phyloP scores from a whole-genome alignment of 768 basidiomycete species.

The Coprinopsis cinerea region DNA sequence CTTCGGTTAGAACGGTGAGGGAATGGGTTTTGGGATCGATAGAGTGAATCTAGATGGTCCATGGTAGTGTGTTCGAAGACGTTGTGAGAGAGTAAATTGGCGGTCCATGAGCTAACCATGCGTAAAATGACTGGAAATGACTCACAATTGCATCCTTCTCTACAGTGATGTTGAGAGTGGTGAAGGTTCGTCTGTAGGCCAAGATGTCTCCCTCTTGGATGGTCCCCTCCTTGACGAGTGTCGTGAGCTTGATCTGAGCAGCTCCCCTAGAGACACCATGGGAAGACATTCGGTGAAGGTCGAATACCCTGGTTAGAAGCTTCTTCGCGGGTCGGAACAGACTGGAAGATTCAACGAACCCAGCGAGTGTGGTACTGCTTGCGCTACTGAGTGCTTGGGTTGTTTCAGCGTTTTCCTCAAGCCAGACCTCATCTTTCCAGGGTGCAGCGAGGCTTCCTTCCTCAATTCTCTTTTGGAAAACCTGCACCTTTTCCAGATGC shows the following conservation, averaged over 20 bases:
- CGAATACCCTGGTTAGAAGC: background rate
- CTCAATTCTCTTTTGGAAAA: constrained; percentile 38
- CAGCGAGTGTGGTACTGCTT: constrained; percentile 19
- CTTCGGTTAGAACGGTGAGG: constrained; percentile 38
- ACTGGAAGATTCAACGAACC: constrained; percentile 21
- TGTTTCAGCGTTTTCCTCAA: constrained; percentile 30
- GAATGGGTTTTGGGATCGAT: constrained; percentile 36
- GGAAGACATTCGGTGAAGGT: too few species aligned
- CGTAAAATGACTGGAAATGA: constrained; percentile 1
- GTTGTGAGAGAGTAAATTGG: too few species aligned
- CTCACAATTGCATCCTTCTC: constrained; percentile 53
- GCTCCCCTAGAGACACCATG: constrained; percentile 26
- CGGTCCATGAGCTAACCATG: background rate
- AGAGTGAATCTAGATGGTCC: constrained; percentile 33
- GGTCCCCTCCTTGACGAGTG: constrained; percentile 38
- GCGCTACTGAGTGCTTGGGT: background rate
- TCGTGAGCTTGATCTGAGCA: constrained; percentile 37
- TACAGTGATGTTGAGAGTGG: constrained; percentile 29
- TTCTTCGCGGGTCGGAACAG: too few species aligned
- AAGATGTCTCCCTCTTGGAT: constrained; percentile 50
- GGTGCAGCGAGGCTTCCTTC: constrained; percentile 45
- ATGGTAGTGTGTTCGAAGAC: background rate
- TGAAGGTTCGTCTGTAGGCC: constrained; percentile 46
- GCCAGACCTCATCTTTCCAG: constrained; percentile 65
- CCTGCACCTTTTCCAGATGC: constrained; percentile 34